Base-by-base conservation (phyloP, 1,139 yeast genomes). In the Yamadazyma taylorii region DNA sequence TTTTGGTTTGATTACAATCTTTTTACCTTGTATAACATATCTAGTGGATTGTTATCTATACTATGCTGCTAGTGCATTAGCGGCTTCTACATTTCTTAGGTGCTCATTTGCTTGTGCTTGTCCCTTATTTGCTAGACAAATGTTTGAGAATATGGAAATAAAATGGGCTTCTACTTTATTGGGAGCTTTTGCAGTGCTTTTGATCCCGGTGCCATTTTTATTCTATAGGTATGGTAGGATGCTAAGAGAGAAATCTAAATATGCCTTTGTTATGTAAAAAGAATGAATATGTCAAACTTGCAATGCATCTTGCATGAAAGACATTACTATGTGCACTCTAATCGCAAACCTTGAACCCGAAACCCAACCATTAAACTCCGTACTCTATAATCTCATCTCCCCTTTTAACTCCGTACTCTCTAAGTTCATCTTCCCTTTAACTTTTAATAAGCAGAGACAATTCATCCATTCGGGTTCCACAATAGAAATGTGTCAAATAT, bases 21-120 rank as follows among this genome's bases (percentile, higher is more conserved):
- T 87, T 69, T 69, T 84, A 49, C 81, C 94, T 7, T 76, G 87
- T 40, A 65, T 86, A 53, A 85, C 81, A 56, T 87, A 87, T 58
- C 74, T 87, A 50, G 81, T 87, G 51, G 96, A 88, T 57, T 69
- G 85, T 19, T 88, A 87, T 56, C 67, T 85, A 45, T 57, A 78
- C 38, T 79, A 81, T 52, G 94, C 96, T 3, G 95, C 95, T n/a
- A 83, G 94, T 19, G 96, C 96, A 1, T 69, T 88, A 47, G 95
- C 96, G 4, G 96, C 84, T 8, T 86, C 86, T 56, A 80, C 95
- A 0, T 79, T 88, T 52, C 57, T 81, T 47, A 75, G 88, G 68
- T 78, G 85, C 2, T 57, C 67, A 12, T 71, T 72, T 52, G 78
- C 76, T 27, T 78, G 73, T 29, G 69, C 63, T 3, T 66, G 73